Evolutionary conservation across 2,329 filamentous ascomycete genomes (phyloP).

Genomic region (Lecanoromycetidae sp.): DNA sequence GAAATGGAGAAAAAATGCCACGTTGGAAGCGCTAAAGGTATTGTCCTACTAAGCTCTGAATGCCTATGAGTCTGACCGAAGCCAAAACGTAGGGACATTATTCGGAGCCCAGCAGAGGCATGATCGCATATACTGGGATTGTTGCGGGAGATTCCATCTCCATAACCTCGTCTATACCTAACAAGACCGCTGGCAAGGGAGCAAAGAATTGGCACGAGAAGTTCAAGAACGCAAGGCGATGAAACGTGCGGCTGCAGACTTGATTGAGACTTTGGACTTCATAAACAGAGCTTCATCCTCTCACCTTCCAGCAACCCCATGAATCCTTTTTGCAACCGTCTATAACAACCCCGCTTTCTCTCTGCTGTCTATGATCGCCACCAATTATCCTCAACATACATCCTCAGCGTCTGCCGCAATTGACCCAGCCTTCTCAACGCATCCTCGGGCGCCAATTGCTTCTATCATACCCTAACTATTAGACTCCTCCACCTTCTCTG

Average conservation of each 20-base stretch:
- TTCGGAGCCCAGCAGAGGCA: slow-evolving; percentile 8
- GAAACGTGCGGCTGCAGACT: not conserved
- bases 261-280: not conserved
- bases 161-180: not conserved
- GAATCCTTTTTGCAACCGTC: too few species aligned
- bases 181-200: slow-evolving; percentile 22
- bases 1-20: slow-evolving; percentile 17
- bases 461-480: not conserved
- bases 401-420: not conserved
- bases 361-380: not conserved
- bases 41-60: not conserved
- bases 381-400: not conserved
- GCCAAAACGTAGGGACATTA: slow-evolving; percentile 16
- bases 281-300: too few species aligned
- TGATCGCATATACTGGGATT: slow-evolving; percentile 9
- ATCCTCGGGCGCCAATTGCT: not conserved
- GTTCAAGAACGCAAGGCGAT: slow-evolving; percentile 29
- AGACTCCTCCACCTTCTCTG: slow-evolving; percentile 13
- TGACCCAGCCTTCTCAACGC: not conserved
- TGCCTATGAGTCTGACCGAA: not conserved
- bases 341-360: not conserved
- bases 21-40: slow-evolving; percentile 18
- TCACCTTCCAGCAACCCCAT: too few species aligned
- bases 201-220: slow-evolving; percentile 34
- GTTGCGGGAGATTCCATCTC: not conserved